These are phyloP conservation scores for Baorangia bicolor DNA, from an alignment of 768 basidiomycete genomes.

Conservation along the genomic window DNA sequence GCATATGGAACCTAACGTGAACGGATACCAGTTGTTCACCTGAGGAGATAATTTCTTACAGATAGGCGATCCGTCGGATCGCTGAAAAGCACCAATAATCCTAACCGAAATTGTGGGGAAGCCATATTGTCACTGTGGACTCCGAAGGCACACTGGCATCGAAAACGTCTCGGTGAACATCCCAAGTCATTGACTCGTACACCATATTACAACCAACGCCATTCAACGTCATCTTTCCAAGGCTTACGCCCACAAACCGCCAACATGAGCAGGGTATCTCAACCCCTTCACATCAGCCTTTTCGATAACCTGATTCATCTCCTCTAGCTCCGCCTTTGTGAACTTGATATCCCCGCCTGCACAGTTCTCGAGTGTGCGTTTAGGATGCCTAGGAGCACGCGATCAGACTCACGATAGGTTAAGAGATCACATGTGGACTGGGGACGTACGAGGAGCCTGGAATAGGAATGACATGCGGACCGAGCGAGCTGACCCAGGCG, in stretches of 20 bases:
- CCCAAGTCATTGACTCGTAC: too few species aligned
- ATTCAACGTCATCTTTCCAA: neutral
- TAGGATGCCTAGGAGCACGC: slow-evolving; percentile 22
- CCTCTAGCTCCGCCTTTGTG: slow-evolving; percentile 37
- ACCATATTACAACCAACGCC: neutral
- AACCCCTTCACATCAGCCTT: slow-evolving; percentile 39
- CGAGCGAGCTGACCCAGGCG: slow-evolving; percentile 42
- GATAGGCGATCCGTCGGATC: too few species aligned
- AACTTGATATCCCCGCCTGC: slow-evolving; percentile 43
- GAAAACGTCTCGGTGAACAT: too few species aligned
- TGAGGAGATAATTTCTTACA: too few species aligned
- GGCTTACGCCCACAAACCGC: slow-evolving; percentile 32
- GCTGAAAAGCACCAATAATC: too few species aligned
- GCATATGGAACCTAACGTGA: too few species aligned
- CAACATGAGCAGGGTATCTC: slow-evolving; percentile 32
- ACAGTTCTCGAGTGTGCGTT: slow-evolving; percentile 46
- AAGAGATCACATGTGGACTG: slow-evolving; percentile 14
- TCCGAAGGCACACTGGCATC: too few species aligned
- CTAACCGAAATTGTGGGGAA: too few species aligned
- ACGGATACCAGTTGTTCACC: too few species aligned
- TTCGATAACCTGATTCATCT: slow-evolving; percentile 40
- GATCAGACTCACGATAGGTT: slow-evolving; percentile 1
- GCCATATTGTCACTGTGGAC: too few species aligned
- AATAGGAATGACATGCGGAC: slow-evolving; percentile 47
- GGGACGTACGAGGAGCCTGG: slow-evolving; percentile 45